These are phyloP conservation scores for Silene noctiflora DNA, from an alignment of 179 eudicot species.

Conservation along the genomic window DNA sequence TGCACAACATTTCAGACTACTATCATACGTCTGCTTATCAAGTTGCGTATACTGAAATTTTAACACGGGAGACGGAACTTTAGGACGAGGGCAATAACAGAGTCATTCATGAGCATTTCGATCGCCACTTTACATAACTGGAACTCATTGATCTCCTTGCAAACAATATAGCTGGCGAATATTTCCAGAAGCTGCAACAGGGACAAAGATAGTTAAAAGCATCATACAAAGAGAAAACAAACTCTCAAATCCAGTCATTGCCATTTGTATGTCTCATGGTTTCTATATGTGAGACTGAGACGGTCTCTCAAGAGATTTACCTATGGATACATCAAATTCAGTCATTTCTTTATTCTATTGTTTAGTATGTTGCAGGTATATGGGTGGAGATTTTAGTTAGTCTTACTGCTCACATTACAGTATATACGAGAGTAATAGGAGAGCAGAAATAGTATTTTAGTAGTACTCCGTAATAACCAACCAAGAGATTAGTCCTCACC, in stretches of 20 bases:
- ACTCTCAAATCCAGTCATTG: not conserved
- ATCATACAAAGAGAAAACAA: not conserved
- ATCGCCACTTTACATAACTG: constrained; percentile 9
- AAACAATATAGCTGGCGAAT: constrained; percentile 80
- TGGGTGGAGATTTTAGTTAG: not conserved
- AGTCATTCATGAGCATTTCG: constrained; percentile 16
- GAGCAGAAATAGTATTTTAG: not conserved
- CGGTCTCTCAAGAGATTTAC: too few species aligned
- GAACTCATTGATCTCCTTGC: constrained; percentile 54
- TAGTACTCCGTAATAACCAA: not conserved
- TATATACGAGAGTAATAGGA: not conserved
- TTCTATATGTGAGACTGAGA: too few species aligned
- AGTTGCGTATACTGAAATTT: constrained; percentile 20
- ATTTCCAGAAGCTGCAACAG: constrained; percentile 80
- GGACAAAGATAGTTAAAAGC: constrained; percentile 11
- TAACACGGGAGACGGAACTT: not conserved
- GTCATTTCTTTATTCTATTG: not conserved
- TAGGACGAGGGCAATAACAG: not conserved
- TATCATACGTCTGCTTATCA: constrained; percentile 24
- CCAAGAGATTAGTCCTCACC: constrained; percentile 40
- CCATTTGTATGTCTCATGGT: not conserved
- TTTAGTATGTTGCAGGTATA: not conserved
- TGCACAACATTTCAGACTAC: constrained; percentile 21
- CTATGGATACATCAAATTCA: not conserved
- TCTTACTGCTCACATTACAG: not conserved